These are phyloP conservation scores for Magnusiomyces ingens DNA, from an alignment of 1,139 yeast genomes.

Conservation along the genomic window DNA sequence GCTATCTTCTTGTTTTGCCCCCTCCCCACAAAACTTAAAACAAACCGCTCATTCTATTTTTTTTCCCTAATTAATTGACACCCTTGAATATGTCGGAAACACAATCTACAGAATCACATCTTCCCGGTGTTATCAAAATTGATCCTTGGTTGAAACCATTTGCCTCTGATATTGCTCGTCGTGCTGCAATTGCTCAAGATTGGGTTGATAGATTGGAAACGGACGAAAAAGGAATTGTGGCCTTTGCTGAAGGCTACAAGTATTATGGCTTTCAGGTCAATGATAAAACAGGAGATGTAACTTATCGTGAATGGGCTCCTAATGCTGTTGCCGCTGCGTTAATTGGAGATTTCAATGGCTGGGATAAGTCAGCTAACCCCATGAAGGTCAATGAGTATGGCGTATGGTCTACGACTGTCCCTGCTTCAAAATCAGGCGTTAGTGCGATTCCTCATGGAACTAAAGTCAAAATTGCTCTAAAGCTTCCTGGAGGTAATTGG, in stretches of 20 bases:
- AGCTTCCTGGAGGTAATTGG: slow-evolving; percentile 58
- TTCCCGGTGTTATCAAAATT: slow-evolving; percentile 39
- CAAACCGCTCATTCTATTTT: neutral
- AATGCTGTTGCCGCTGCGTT: slow-evolving; percentile 67
- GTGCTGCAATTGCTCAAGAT: slow-evolving; percentile 50
- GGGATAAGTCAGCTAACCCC: slow-evolving; percentile 59
- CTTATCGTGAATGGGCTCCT: slow-evolving; percentile 83
- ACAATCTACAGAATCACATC: slow-evolving; percentile 2
- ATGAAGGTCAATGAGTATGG: slow-evolving; percentile 56
- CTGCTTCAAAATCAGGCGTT: slow-evolving; percentile 41
- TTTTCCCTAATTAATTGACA: neutral
- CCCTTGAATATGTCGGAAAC: slow-evolving; percentile 1
- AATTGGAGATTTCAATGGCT: slow-evolving; percentile 84
- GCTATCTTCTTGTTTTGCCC: neutral
- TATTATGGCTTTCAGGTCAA: slow-evolving; percentile 70
- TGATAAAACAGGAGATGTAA: slow-evolving; percentile 44
- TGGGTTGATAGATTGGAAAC: slow-evolving; percentile 46
- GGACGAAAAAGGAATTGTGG: slow-evolving; percentile 42
- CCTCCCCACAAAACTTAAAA: neutral
- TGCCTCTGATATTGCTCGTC: slow-evolving; percentile 50
- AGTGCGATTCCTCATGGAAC: slow-evolving; percentile 78
- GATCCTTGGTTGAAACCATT: slow-evolving; percentile 90
- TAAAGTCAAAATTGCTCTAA: slow-evolving; percentile 65
- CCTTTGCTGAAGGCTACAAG: slow-evolving; percentile 57
- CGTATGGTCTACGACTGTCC: slow-evolving; percentile 54